Percentiles rank a stretch among this genome's conserved stretches.
These are phyloP conservation scores for Penicillium diatomitis DNA, from an alignment of 495 filamentous ascomycete species.

Conservation along the genomic window DNA sequence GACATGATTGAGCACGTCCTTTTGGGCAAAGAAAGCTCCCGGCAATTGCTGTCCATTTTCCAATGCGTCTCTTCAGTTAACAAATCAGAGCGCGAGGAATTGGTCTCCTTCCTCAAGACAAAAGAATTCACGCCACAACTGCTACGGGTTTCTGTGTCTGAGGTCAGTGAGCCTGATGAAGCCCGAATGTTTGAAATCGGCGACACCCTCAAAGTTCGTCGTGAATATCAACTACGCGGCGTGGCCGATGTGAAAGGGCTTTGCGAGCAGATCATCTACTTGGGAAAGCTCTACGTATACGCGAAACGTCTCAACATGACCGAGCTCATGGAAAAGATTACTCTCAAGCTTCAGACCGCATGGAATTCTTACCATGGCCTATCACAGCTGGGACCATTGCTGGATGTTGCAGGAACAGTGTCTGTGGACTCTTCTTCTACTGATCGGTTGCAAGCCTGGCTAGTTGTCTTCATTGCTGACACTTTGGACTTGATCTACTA, in stretches of 20 bases:
- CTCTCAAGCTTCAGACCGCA: constrained; percentile 12
- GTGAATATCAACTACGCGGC: not conserved
- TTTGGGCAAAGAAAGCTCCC: not conserved
- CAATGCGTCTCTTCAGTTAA: not conserved
- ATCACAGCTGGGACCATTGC: constrained; percentile 2
- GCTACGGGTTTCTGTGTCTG: not conserved
- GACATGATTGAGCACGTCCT: not conserved
- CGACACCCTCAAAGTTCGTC: not conserved
- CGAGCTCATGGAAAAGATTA: constrained; percentile 1
- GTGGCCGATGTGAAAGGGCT: not conserved
- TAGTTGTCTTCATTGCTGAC: constrained; percentile 13
- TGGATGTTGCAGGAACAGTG: not conserved
- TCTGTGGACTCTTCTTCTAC: not conserved
- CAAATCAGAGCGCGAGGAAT: not conserved
- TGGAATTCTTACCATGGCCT: constrained; percentile 18
- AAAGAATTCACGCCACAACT: not conserved
- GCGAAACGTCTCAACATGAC: constrained; percentile 1
- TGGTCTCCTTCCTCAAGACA: not conserved
- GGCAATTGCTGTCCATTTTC: not conserved
- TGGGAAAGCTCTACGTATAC: constrained; percentile 8
- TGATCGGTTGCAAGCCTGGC: constrained; percentile 12
- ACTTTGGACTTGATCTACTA: constrained; percentile 3
- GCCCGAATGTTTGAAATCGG: not conserved
- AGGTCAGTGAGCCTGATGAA: not conserved
- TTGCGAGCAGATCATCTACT: not conserved